Evolutionary conservation across 257 asterid species (phyloP).

Genomic region (Verbascum thapsus): DNA sequence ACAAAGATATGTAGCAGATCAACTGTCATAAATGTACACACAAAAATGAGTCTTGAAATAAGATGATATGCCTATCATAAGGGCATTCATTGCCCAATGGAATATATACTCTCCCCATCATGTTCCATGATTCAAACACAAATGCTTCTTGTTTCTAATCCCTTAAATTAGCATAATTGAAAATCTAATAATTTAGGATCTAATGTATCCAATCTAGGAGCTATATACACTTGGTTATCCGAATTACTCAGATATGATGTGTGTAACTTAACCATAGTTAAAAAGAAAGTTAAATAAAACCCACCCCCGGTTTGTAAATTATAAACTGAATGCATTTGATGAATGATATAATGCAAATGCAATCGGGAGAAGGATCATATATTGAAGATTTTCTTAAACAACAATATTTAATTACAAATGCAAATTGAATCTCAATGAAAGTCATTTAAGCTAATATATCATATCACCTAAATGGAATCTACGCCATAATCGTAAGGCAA

Average conservation of each 20-base stretch:
- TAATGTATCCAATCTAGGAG: slow-evolving; percentile 8
- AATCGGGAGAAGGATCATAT: neutral
- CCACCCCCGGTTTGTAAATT: neutral
- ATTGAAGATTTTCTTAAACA: neutral
- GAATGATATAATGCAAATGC: neutral
- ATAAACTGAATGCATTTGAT: neutral
- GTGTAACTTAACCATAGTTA: neutral
- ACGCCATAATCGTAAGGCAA: neutral
- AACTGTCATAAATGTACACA: slow-evolving; percentile 28
- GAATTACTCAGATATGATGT: neutral
- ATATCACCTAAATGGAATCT: too few relatives aligned
- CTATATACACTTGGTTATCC: slow-evolving; percentile 7
- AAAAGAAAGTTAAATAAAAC: too few relatives aligned
- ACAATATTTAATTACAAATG: neutral
- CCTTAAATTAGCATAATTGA: neutral
- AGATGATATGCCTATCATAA: slow-evolving; percentile 19
- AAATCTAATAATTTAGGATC: slow-evolving; percentile 23
- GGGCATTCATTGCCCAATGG: slow-evolving; percentile 23
- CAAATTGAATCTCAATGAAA: neutral
- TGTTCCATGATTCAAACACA: too few relatives aligned
- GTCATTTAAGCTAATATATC: too few relatives aligned
- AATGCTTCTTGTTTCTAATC: too few relatives aligned
- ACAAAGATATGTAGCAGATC: slow-evolving; percentile 31
- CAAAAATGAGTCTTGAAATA: neutral
- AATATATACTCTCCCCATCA: neutral